These are phyloP conservation scores for Populus pruinosa DNA, from an alignment of 345 rosid species.

Conservation along the genomic window DNA sequence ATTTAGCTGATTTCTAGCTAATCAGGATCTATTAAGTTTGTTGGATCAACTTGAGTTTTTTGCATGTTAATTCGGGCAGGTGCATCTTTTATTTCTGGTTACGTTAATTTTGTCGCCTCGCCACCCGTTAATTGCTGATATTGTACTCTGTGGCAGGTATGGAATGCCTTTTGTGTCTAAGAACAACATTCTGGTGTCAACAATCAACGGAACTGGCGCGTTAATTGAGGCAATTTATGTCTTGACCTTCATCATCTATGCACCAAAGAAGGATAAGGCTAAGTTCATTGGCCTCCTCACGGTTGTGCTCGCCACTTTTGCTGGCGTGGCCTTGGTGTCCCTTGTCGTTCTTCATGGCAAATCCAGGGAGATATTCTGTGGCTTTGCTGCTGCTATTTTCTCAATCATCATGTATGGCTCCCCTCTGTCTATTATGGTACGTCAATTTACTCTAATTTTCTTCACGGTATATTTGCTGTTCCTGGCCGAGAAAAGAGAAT, in stretches of 20 bases:
- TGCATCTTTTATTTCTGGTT: neutral
- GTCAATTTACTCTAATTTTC: neutral
- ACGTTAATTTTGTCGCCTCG: neutral
- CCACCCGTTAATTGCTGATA: neutral
- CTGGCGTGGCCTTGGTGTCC: constrained; percentile 58
- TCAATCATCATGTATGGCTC: constrained; percentile 96
- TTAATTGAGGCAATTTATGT: constrained; percentile 67
- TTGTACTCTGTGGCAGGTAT: constrained; percentile 44
- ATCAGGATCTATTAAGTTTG: neutral
- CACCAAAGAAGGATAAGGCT: constrained; percentile 67
- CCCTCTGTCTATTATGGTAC: constrained; percentile 93
- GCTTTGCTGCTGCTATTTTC: constrained; percentile 75
- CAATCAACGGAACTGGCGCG: constrained; percentile 82
- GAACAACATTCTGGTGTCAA: constrained; percentile 69
- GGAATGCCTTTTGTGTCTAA: constrained; percentile 89
- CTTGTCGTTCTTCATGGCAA: constrained; percentile 64
- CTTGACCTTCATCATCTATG: constrained; percentile 54
- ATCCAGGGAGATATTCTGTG: constrained; percentile 72
- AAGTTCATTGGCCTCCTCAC: constrained; percentile 63
- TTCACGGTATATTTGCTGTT: neutral
- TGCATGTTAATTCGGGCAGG: no score
- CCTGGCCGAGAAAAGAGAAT: neutral
- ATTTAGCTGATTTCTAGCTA: neutral
- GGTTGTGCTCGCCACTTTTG: constrained; percentile 51
- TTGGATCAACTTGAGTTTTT: no score